These are phyloP conservation scores for Eimeria mitis DNA, from an alignment of 169 alveolate genomes.

Conservation along the genomic window DNA sequence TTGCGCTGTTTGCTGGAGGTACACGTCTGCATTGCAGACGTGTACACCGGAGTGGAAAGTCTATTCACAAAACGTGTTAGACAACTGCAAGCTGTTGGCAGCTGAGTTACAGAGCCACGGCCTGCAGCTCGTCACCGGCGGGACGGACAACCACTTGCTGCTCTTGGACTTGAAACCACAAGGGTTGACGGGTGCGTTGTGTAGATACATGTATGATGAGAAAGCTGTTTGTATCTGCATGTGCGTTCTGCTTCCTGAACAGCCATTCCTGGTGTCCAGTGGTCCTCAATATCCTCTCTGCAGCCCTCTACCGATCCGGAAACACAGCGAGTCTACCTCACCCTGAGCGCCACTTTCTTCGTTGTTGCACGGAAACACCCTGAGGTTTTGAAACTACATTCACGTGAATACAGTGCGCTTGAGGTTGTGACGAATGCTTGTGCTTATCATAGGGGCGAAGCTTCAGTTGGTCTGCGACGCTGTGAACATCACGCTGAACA, in stretches of 20 bases:
- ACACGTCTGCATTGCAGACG: slow-evolving; percentile 16
- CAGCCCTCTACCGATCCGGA: background rate
- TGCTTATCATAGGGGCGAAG: slow-evolving; percentile 73
- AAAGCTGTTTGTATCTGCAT: background rate
- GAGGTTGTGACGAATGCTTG: background rate
- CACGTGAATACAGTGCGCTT: background rate
- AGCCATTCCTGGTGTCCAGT: background rate
- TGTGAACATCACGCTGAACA: slow-evolving; percentile 91
- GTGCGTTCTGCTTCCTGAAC: background rate
- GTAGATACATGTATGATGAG: background rate
- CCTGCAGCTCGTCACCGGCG: slow-evolving; percentile 88
- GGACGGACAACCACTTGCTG: slow-evolving; percentile 97
- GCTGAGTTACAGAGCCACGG: slow-evolving; percentile 59
- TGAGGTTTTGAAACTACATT: background rate
- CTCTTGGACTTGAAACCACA: slow-evolving; percentile 91
- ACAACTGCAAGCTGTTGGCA: slow-evolving; percentile 72
- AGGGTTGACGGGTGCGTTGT: slow-evolving; percentile 89
- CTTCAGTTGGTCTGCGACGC: slow-evolving; percentile 90
- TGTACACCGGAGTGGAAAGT: slow-evolving; percentile 81
- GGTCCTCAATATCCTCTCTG: background rate
- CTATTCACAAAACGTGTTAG: slow-evolving; percentile 73
- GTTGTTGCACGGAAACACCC: background rate
- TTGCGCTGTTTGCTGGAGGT: background rate
- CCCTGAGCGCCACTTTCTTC: background rate
- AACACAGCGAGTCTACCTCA: background rate